Evolutionary conservation across 192 early-diverging fungal species (phyloP), one percentile per base, ranked within the genome.

Genomic region (Phlyctochytrium bullatum): DNA sequence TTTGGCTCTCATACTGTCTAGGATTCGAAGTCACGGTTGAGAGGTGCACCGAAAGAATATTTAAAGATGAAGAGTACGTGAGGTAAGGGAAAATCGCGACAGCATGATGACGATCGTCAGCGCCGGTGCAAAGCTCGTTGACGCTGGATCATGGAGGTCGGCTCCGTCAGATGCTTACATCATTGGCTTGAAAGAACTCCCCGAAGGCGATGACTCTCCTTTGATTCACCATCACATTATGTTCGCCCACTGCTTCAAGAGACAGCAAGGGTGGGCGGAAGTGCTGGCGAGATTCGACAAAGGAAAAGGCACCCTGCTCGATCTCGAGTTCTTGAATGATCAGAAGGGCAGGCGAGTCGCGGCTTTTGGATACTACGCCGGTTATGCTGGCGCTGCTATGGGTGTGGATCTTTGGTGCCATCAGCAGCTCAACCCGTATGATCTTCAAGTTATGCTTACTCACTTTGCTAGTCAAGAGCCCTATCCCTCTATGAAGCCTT

Each of bases 191-290:
- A 98, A 98, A 86, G 96, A 98, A 75, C 85, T 98, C 27, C 95
- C 96, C 31, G 94, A 96, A 71, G 89, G 91, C 75, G 95, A 97
- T 80, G 78, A 84, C 36, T 87, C 91, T 28, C 91, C 96, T 53
- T 86, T 98, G 25, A 76, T 86, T 16, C 96, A 98, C 76, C 86
- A 86, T 52, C 96, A 98, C 80, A 95, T 98, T 71, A 94, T 95
- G 85, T 98, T 98, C 77, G 96, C 96, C 47, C 96, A 98, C 77
- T 98, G 96, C 83, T 98, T 86, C 86, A 98, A 98, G 86, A 78
- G 85, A 67, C 96, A 98, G 78, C 90, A 79, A 62, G 96, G 95
- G 23, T 98, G 96, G 96, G 87, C 85, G 71, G 88, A 96, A 36
- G 86, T 97, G 32, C 80, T 98, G 29, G 77, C 71, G 33, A 86